Conservation (phyloP, 2,329 filamentous ascomycete genomes). For the Domatiomyces catenatus region DNA sequence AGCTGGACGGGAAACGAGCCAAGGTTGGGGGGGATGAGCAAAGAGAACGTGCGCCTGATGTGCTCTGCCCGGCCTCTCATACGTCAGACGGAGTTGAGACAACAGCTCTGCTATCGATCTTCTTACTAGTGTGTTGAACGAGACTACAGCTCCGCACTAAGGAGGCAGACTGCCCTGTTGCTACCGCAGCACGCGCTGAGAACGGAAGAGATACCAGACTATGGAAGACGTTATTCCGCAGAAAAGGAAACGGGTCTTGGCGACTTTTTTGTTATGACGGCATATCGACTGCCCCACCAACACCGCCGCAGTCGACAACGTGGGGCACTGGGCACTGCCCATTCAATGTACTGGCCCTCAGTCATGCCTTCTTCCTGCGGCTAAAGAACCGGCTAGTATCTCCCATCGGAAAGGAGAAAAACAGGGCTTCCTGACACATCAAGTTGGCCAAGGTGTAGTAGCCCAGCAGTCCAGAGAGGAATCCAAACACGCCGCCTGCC, state of each 20-base stretch:
- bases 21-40: background rate
- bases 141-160: background rate
- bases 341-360: no score
- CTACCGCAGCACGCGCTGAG: no score
- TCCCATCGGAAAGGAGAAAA: slow-evolving; percentile 27
- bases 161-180: background rate
- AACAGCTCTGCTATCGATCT: background rate
- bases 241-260: no score
- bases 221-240: no score
- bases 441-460: slow-evolving; percentile 32
- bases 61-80: background rate
- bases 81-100: background rate
- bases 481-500: slow-evolving; percentile 33
- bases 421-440: slow-evolving; percentile 26
- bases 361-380: slow-evolving; percentile 18
- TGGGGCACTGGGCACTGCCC: no score
- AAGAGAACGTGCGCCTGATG: background rate
- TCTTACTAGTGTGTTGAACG: background rate
- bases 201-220: no score
- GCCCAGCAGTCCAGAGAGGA: slow-evolving; percentile 31
- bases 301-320: no score
- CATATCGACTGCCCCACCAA: no score
- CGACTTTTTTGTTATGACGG: no score
- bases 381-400: slow-evolving; percentile 29
- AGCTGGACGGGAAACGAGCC: background rate